Evolutionary conservation across 345 rosid genomes (phyloP).

Genomic region (Melaleuca quinquenervia): DNA sequence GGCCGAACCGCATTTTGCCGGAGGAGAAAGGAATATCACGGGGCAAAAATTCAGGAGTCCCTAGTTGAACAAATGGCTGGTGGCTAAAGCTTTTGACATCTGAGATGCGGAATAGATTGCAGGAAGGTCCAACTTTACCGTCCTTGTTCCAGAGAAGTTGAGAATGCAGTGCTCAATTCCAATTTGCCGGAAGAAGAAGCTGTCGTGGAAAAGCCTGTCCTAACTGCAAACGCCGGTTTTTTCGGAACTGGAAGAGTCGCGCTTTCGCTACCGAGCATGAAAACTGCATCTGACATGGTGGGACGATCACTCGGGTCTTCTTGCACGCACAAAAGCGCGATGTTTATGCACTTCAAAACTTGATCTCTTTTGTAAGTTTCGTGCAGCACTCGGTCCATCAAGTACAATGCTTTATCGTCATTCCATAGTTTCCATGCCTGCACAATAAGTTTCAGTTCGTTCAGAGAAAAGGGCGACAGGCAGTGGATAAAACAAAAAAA

Average conservation of each 20-base stretch:
- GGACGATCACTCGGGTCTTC: constrained; percentile 53
- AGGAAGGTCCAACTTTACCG: neutral
- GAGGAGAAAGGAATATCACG: neutral
- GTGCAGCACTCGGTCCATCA: constrained; percentile 21
- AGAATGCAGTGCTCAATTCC: neutral
- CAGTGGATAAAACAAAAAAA: neutral
- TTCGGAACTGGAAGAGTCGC: constrained; percentile 32
- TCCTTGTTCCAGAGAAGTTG: neutral
- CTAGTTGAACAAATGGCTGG: neutral
- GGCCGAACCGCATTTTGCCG: neutral
- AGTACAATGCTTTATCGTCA: constrained; percentile 18
- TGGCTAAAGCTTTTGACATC: no score
- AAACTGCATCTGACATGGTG: constrained; percentile 32
- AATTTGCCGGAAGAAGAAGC: constrained; percentile 37
- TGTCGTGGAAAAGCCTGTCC: constrained; percentile 20
- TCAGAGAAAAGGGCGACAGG: neutral
- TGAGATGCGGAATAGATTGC: neutral
- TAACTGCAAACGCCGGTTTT: constrained; percentile 31
- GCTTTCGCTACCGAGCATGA: constrained; percentile 34
- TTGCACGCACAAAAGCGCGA: constrained; percentile 51
- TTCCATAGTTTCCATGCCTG: constrained; percentile 51
- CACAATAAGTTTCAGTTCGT: neutral
- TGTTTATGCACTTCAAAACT: constrained; percentile 26
- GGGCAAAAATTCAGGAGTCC: neutral
- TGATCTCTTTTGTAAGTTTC: constrained; percentile 8